These are phyloP conservation scores for Ceratobasidium sp. DNA, from an alignment of 1,284 basidiomycete species.

Conservation along the genomic window DNA sequence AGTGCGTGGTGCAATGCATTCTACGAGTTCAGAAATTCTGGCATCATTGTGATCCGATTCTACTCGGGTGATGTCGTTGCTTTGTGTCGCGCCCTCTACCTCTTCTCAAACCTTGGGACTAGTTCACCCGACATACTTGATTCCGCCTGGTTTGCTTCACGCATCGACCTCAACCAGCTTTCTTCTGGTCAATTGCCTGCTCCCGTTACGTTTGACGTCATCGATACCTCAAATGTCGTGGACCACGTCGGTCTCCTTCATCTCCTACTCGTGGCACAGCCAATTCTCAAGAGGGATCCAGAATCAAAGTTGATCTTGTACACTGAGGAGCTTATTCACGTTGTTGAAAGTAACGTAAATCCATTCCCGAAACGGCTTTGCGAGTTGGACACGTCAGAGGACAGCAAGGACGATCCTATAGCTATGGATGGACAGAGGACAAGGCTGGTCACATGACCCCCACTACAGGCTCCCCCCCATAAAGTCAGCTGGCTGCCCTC, in stretches of 20 bases:
- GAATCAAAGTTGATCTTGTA: constrained; percentile 1
- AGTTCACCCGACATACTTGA: not conserved
- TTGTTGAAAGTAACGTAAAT: constrained; percentile 41
- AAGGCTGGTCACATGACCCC: too few species aligned
- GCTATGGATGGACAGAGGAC: too few species aligned
- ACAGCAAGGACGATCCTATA: too few species aligned
- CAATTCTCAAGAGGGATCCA: not conserved
- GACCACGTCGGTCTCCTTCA: constrained; percentile 18
- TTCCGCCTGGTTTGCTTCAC: constrained; percentile 3
- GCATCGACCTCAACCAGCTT: constrained; percentile 2
- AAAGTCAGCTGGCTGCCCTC: too few species aligned
- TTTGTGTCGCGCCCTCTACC: constrained; percentile 3
- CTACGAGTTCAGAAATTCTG: not conserved
- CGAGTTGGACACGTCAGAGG: too few species aligned
- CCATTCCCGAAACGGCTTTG: constrained; percentile 5
- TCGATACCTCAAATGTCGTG: constrained; percentile 24
- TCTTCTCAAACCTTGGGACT: not conserved
- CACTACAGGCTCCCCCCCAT: too few species aligned
- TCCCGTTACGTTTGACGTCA: too few species aligned
- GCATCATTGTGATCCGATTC: constrained; percentile 6
- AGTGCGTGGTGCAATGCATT: constrained; percentile 3
- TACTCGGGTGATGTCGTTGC: constrained; percentile 14
- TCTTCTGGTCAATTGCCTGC: not conserved
- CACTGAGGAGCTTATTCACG: constrained; percentile 1
- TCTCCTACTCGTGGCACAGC: not conserved